These are phyloP conservation scores for Euphorbia celastroides DNA, from an alignment of 441 rosid genomes.

Conservation along the genomic window DNA sequence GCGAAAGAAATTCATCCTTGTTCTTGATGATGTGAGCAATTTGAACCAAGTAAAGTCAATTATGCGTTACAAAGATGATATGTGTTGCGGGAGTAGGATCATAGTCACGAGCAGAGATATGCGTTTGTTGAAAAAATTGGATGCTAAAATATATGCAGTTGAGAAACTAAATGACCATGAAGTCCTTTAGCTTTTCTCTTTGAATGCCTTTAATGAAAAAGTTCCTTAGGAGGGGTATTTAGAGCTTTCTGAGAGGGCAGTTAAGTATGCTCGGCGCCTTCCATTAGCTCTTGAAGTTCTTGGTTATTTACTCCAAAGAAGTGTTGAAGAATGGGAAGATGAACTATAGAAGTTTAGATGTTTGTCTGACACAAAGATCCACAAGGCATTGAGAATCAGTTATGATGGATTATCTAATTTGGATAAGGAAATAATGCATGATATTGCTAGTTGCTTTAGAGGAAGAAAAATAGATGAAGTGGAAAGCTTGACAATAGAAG, in stretches of 20 bases:
- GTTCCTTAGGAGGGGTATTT: background rate
- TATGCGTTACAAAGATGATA: background rate
- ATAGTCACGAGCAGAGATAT: background rate
- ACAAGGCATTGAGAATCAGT: background rate
- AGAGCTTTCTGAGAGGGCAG: background rate
- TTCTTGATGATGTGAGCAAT: background rate
- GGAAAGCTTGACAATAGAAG: background rate
- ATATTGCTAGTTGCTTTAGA: conserved; percentile 15
- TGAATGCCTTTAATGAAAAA: too few species aligned
- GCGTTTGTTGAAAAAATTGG: too few species aligned
- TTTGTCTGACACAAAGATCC: background rate
- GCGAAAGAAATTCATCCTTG: background rate
- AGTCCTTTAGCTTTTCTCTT: too few species aligned
- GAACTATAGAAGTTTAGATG: too few species aligned
- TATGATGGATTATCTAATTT: conserved; percentile 3
- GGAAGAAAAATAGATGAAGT: background rate
- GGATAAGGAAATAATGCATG: conserved; percentile 6
- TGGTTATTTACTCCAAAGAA: background rate
- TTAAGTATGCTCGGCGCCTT: background rate
- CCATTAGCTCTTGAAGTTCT: conserved; percentile 9
- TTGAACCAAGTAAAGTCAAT: background rate
- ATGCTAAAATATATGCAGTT: too few species aligned
- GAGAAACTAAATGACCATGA: too few species aligned
- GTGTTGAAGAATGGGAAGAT: conserved; percentile 2
- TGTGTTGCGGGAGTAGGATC: background rate